A percentile compares a stretch with the other conserved stretches of the same genome.
These are phyloP conservation scores for Licmophora abbreviata DNA, from an alignment of 108 stramenopile species.

Conservation along the genomic window DNA sequence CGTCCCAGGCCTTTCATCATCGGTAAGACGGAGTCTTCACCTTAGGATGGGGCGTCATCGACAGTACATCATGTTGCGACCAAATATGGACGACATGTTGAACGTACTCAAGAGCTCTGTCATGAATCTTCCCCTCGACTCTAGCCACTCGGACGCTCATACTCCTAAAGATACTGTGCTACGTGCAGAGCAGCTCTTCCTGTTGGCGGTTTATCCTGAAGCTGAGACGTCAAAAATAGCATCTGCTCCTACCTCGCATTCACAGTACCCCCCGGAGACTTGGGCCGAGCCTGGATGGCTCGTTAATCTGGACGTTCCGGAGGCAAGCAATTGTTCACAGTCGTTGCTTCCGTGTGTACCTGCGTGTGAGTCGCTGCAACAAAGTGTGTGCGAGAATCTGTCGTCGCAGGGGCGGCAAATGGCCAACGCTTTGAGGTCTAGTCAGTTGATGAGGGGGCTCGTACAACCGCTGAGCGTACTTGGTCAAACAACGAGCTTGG, in stretches of 20 bases:
- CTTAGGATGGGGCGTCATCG: conserved; percentile 42
- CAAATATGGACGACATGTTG: conserved; percentile 16
- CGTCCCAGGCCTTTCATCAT: conserved; percentile 20
- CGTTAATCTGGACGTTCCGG: conserved; percentile 23
- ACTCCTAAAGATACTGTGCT: neutral
- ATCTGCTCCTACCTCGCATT: conserved; percentile 12
- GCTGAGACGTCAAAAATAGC: conserved; percentile 1
- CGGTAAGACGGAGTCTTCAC: conserved; percentile 36
- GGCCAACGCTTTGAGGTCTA: conserved; percentile 19
- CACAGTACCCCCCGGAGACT: conserved; percentile 11
- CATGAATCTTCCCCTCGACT: neutral
- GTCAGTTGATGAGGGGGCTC: conserved; percentile 24
- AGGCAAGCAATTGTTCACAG: neutral
- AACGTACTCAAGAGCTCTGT: conserved; percentile 11
- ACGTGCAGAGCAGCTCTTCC: conserved; percentile 31
- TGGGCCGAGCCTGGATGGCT: conserved; percentile 60
- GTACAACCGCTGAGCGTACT: conserved; percentile 25
- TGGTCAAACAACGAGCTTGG: conserved; percentile 32
- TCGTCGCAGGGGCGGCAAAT: conserved; percentile 45
- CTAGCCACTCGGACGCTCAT: conserved; percentile 3
- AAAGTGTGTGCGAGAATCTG: conserved; percentile 29
- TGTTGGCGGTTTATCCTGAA: conserved; percentile 30
- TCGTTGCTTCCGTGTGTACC: conserved; percentile 27
- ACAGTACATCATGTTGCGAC: conserved; percentile 41
- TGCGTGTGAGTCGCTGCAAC: conserved; percentile 14